Evolutionary conservation across 2,329 filamentous ascomycete species (phyloP).

Genomic region (Hymenoscyphus repandus): DNA sequence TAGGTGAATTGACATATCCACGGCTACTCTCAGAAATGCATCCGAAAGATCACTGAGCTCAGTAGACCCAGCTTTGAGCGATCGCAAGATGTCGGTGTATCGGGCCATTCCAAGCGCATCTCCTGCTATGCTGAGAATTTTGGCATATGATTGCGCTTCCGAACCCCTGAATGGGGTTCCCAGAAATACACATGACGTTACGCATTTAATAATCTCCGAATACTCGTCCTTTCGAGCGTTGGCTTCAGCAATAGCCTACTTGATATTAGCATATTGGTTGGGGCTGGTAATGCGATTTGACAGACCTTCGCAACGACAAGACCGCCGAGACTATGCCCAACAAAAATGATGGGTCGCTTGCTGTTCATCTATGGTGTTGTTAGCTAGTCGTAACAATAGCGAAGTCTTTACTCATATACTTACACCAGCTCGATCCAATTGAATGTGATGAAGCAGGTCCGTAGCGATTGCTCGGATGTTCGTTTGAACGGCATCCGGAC

Average conservation of each 20-base stretch:
- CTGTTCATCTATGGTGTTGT: neutral
- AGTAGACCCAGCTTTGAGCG: neutral
- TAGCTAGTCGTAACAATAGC: neutral
- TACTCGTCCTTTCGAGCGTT: neutral
- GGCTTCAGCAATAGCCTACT: slow-evolving; percentile 10
- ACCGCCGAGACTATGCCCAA: slow-evolving; percentile 37
- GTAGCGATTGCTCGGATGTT: neutral
- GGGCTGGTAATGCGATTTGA: neutral
- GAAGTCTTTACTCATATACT: neutral
- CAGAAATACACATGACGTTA: slow-evolving; percentile 4
- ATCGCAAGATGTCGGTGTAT: neutral
- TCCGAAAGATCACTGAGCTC: slow-evolving; percentile 1
- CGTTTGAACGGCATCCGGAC: neutral
- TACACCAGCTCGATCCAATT: neutral
- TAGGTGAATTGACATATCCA: neutral
- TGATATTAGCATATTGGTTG: neutral
- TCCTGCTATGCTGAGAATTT: neutral
- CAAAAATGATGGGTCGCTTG: slow-evolving; percentile 30
- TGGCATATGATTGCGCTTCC: neutral
- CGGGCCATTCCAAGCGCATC: neutral
- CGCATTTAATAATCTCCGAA: slow-evolving; percentile 1
- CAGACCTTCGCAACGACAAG: slow-evolving; percentile 33
- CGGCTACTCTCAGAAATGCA: neutral
- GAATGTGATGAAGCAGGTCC: neutral
- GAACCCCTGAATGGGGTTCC: slow-evolving; percentile 7